Percentiles rank a stretch among this genome's conserved stretches.
Evolutionary conservation across 768 basidiomycete species (phyloP).

Genomic region (Termitomyces sp.): DNA sequence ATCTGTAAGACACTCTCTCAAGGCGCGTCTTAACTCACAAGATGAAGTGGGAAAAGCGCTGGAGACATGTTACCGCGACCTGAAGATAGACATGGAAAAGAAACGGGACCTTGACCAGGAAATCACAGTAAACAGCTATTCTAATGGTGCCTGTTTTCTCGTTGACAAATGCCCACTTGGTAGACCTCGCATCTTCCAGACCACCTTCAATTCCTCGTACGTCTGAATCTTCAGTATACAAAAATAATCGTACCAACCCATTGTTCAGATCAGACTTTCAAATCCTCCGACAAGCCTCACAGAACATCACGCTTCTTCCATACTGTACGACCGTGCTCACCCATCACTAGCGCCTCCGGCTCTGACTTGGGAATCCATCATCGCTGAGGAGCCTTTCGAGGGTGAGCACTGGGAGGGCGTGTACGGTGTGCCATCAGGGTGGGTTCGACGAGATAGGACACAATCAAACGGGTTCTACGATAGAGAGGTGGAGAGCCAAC

Average conservation of each 20-base stretch:
- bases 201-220: constrained; percentile 69
- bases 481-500: constrained; percentile 16
- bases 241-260: neutral
- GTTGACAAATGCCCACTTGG: neutral
- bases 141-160: too few relatives aligned
- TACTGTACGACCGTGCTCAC: constrained; percentile 41
- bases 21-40: constrained; percentile 63
- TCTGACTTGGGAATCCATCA: constrained; percentile 74
- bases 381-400: constrained; percentile 78
- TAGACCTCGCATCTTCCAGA: constrained; percentile 59
- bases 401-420: constrained; percentile 83
- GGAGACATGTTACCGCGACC: constrained; percentile 39
- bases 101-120: constrained; percentile 59
- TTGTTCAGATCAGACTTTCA: constrained; percentile 49
- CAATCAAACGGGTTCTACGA: constrained; percentile 25
- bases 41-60: constrained; percentile 59
- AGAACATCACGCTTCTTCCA: constrained; percentile 45
- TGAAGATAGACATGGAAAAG: constrained; percentile 44
- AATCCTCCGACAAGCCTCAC: constrained; percentile 44
- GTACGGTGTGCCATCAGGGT: constrained; percentile 47
- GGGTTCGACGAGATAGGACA: constrained; percentile 25
- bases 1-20: constrained; percentile 46
- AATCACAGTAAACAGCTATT: constrained; percentile 46
- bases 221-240: constrained; percentile 10
- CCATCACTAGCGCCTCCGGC: constrained; percentile 33